Base-by-base conservation (phyloP, 2,329 filamentous ascomycete species). In the Capronia epimyces region DNA sequence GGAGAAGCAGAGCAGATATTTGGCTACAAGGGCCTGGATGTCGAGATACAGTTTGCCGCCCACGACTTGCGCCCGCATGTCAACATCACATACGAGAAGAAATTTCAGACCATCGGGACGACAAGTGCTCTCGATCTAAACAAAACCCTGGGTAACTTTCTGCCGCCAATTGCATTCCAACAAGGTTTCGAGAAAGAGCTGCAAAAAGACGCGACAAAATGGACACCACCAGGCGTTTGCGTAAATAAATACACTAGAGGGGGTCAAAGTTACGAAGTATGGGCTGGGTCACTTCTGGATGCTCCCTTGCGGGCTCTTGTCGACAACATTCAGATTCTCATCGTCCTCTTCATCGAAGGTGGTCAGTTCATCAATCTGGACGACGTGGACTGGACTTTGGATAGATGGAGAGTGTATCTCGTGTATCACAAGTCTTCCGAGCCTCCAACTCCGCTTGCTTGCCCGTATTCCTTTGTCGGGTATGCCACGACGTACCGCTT, bases 351-450 rank as follows among this genome's bases (percentile, higher is more conserved):
- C 67, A 96, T 98, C 55, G 94, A 98, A 67, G 93, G 88, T 22
- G 93, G 90, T n/a, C 86, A 82, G 3, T 81, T 81, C 31, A 82
- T 96, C 40, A 80, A 80, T 13, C 72, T 84, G 2, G 82, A 89
- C 32, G 78, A 86, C 46, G 78, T 84, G 1, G 85, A 90, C 55
- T 84, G 81, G 76, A 83, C 82, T 0, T 69, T 84, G 16, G 80
- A 89, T 54, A 80, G 91, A 62, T 98, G 93, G 93, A 89, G 87
- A 0, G 72, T 97, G n/a, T 97, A 89, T 70, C 83, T 95, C 60
- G 74, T 95, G 49, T 91, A 86, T 61, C 85, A 85, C 64, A 79
- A 79, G 54, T 61, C 67, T 12, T 62, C 58, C 16, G 18, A 63
- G 24, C 67, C 69, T 24, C 63, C 70, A 2, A 70, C 70, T 1